phyloP scores from a whole-genome alignment of 805 yeast genomes.

The Geotrichum ghanense region DNA sequence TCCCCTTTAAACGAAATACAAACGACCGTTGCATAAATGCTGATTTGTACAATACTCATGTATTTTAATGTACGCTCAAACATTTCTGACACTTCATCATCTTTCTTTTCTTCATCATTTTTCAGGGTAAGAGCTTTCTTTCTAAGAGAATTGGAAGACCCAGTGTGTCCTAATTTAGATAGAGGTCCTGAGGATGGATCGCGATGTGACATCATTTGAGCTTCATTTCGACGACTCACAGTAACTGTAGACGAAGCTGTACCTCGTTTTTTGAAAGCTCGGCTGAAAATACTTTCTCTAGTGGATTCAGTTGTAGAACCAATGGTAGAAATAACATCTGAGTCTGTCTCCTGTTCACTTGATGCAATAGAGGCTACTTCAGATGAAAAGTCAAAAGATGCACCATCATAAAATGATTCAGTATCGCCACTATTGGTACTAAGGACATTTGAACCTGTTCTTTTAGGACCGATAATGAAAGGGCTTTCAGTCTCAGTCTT shows the following conservation, averaged over 20 bases:
- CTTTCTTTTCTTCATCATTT: conserved; percentile 8
- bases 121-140: no score
- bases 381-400: background rate
- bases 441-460: conserved; percentile 7
- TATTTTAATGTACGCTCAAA: conserved; percentile 61
- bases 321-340: background rate
- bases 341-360: background rate
- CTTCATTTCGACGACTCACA: no score
- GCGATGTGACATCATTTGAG: no score
- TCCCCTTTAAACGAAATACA: conserved; percentile 53
- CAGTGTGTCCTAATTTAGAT: no score
- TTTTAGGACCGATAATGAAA: conserved; percentile 13
- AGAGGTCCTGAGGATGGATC: no score
- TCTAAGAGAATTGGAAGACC: background rate
- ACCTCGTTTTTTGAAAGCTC: conserved; percentile 3
- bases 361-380: background rate
- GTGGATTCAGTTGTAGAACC: background rate
- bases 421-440: conserved; percentile 11
- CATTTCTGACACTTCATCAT: conserved; percentile 48
- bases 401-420: conserved; percentile 7
- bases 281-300: conserved; percentile 5
- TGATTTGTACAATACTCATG: conserved; percentile 53
- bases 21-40: conserved; percentile 38
- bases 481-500: conserved; percentile 14
- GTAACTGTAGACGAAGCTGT: background rate